Evolutionary conservation across 352 stramenopile species (phyloP), one percentile per base, ranked within the genome.

Genomic region (Phytophthora syringae): DNA sequence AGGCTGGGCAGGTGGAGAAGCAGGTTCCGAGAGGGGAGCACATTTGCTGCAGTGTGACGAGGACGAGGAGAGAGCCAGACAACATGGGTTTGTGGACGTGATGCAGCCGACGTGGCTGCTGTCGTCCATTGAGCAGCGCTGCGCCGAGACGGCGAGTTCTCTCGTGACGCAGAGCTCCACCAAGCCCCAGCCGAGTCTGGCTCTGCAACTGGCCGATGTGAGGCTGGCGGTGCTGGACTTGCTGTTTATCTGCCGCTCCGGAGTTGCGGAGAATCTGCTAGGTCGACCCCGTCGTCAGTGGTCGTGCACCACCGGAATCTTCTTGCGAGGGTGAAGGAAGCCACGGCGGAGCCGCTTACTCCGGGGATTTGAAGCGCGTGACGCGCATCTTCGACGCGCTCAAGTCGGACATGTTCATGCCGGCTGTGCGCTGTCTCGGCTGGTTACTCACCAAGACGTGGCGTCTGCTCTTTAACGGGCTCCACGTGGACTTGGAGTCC

Each of bases 381-480:
- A 63, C 60, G n/a, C 70, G 70, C 5, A 90, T 94, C 40, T 92
- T 94, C 22, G 54, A 79, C 20, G 55, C 73, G 6, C 74, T 94
- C 24, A 76, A 90, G 60, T 93, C 82, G 0, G 84, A 93, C 43
- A 92, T 94, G 86, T 40, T 86, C 12, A 76, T 93, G 73, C 81
- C 84, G 0, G 82, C 84, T 4, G 86, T 93, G 30, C 83, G 83
- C 9, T 89, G 71, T 42, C 75, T 95, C 24, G 87, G 87, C 0
- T 95, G 82, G 81, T 52, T 94, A 27, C 70, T 95, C 25, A 92
- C 80, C 25, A 95, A 95, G 70, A 81, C 74, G 20, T 95, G 84
- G 84, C 83, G 87, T 42, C 58, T 88, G 59, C 65, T 95, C 2
- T 95, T 93, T 28, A 48, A 88, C 20, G 83, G 84, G 0, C 64